Conservation (phyloP, 2,329 filamentous ascomycete species). For the Blumeria graminis region DNA sequence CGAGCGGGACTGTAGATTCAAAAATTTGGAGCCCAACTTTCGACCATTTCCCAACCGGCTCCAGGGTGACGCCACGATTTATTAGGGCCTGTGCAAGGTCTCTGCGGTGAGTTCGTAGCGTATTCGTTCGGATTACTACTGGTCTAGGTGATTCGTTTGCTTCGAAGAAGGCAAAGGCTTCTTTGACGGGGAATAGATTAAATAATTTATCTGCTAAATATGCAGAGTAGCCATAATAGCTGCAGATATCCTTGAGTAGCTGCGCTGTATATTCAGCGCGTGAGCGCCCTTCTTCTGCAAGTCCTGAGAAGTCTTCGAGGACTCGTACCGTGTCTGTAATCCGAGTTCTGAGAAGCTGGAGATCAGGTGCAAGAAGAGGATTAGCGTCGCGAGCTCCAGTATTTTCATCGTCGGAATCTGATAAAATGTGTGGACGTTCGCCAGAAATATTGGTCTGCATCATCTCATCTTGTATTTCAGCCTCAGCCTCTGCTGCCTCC, state of each 20-base stretch:
- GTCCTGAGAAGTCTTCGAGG: constrained; percentile 63
- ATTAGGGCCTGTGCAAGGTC: constrained; percentile 85
- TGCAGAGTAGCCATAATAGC: constrained; percentile 88
- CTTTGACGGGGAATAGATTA: constrained; percentile 71
- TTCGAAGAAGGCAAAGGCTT: constrained; percentile 96
- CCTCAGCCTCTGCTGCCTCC: constrained; percentile 61
- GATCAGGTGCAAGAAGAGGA: constrained; percentile 55
- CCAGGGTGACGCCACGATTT: constrained; percentile 85
- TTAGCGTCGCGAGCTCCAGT: constrained; percentile 30
- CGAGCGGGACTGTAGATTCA: constrained; percentile 54
- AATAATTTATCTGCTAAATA: constrained; percentile 93
- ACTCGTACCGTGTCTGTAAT: constrained; percentile 89
- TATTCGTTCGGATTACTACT: constrained; percentile 92
- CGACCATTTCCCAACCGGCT: constrained; percentile 95
- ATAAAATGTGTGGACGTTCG: constrained; percentile 43
- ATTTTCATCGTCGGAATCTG: constrained; percentile 35
- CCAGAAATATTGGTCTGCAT: constrained; percentile 84
- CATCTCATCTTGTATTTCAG: constrained; percentile 63
- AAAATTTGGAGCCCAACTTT: constrained; percentile 96
- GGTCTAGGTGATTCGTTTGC: constrained; percentile 89
- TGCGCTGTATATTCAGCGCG: constrained; percentile 72
- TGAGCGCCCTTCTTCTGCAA: constrained; percentile 58
- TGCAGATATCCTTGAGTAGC: constrained; percentile 74
- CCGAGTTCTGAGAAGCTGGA: constrained; percentile 66
- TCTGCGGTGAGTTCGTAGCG: constrained; percentile 48